phyloP scores from a whole-genome alignment of 345 rosid species.

The Linum lewisii region DNA sequence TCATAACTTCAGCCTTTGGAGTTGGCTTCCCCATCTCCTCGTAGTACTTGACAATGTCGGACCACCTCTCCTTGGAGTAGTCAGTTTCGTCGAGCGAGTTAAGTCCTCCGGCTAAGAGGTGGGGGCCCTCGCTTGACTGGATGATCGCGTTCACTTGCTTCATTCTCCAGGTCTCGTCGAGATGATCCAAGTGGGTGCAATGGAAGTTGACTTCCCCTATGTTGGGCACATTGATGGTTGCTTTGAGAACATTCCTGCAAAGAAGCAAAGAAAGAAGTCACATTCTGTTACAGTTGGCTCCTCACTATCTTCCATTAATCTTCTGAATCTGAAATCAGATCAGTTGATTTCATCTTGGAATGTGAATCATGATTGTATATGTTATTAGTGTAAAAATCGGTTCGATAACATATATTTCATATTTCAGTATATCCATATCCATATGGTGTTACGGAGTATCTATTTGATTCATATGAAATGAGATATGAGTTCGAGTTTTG shows the following conservation, averaged over 20 bases:
- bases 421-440: too few relatives aligned
- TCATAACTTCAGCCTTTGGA: slow-evolving; percentile 82
- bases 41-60: slow-evolving; percentile 80
- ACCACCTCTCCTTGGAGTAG: slow-evolving; percentile 76
- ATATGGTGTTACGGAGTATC: too few relatives aligned
- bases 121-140: slow-evolving; percentile 48
- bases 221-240: slow-evolving; percentile 63
- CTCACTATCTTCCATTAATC: too few relatives aligned
- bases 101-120: slow-evolving; percentile 77
- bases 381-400: too few relatives aligned
- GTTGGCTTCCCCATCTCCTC: slow-evolving; percentile 95
- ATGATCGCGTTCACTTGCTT: slow-evolving; percentile 75
- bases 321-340: too few relatives aligned
- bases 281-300: too few relatives aligned
- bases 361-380: too few relatives aligned
- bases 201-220: slow-evolving; percentile 78
- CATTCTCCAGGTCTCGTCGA: slow-evolving; percentile 90
- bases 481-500: too few relatives aligned
- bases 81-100: slow-evolving; percentile 78
- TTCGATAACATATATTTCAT: too few relatives aligned
- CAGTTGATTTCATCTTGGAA: too few relatives aligned
- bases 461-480: too few relatives aligned
- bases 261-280: too few relatives aligned
- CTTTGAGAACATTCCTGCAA: slow-evolving; percentile 75
- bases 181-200: slow-evolving; percentile 86